Evolutionary conservation across 306 rosid genomes (phyloP).

Genomic region (Cicer cuneatum): DNA sequence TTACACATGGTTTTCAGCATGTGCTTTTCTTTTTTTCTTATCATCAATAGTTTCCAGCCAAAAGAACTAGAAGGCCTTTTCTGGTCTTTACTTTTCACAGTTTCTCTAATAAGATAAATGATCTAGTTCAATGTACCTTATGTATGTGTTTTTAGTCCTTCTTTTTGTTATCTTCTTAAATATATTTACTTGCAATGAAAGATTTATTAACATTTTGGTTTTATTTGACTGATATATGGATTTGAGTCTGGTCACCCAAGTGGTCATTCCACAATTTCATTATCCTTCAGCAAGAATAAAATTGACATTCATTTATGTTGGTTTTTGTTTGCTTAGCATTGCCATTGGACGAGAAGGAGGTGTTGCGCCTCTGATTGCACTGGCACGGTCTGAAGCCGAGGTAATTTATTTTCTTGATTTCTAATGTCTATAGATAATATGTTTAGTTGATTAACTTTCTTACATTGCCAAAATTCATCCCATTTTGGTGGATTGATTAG

Average conservation of each 20-base stretch:
- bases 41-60: neutral
- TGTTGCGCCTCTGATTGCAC: slow-evolving; percentile 94
- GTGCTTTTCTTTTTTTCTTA: neutral
- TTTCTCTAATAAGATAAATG: slow-evolving; percentile 23
- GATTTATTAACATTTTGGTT: slow-evolving; percentile 15
- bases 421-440: slow-evolving; percentile 19
- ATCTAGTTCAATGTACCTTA: slow-evolving; percentile 14
- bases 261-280: slow-evolving; percentile 23
- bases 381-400: slow-evolving; percentile 90
- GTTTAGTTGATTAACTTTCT: slow-evolving; percentile 19
- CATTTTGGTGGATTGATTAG: slow-evolving; percentile 17
- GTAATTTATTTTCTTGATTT: slow-evolving; percentile 55
- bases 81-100: neutral
- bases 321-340: slow-evolving; percentile 64
- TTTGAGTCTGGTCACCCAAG: slow-evolving; percentile 24
- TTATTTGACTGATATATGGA: slow-evolving; percentile 7
- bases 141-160: neutral
- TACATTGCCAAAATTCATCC: neutral
- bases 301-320: slow-evolving; percentile 34
- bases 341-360: slow-evolving; percentile 99
- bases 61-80: slow-evolving; percentile 15
- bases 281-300: slow-evolving; percentile 7
- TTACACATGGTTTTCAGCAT: neutral
- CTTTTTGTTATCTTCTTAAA: slow-evolving; percentile 6
- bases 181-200: slow-evolving; percentile 25